These are phyloP conservation scores for Aureobasidium leucospermi DNA, from an alignment of 2,329 filamentous ascomycete species.

Conservation along the genomic window DNA sequence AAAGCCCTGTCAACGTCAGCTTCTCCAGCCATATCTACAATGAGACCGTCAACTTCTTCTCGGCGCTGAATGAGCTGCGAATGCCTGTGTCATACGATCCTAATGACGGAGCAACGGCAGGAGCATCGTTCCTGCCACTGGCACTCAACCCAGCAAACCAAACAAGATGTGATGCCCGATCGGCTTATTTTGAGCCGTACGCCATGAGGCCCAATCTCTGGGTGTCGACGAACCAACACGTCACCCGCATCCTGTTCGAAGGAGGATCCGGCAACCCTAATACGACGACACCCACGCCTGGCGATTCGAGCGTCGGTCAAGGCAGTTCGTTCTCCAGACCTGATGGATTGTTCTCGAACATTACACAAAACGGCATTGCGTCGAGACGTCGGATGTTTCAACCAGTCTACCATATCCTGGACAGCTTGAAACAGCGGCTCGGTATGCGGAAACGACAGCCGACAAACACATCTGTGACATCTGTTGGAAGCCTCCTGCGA, in stretches of 20 bases:
- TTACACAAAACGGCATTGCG: background rate
- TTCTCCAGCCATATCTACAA: conserved; percentile 37
- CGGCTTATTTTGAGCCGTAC: conserved; percentile 33
- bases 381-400: background rate
- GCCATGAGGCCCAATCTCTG: conserved; percentile 29
- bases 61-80: conserved; percentile 31
- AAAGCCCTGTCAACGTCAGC: conserved; percentile 44
- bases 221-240: conserved; percentile 29
- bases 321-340: conserved; percentile 15
- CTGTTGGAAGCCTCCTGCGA: background rate
- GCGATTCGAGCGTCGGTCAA: conserved; percentile 16
- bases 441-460: background rate
- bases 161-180: conserved; percentile 35
- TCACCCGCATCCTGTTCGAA: conserved; percentile 29
- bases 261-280: conserved; percentile 17
- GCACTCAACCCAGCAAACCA: conserved; percentile 30
- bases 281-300: conserved; percentile 13
- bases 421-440: background rate
- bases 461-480: background rate
- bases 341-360: conserved; percentile 2
- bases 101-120: conserved; percentile 30
- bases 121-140: conserved; percentile 32
- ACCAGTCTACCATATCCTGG: background rate
- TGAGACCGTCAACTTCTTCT: conserved; percentile 29
- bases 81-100: conserved; percentile 32